phyloP scores from a whole-genome alignment of 495 filamentous ascomycete species.

The Aspergillus steynii region DNA sequence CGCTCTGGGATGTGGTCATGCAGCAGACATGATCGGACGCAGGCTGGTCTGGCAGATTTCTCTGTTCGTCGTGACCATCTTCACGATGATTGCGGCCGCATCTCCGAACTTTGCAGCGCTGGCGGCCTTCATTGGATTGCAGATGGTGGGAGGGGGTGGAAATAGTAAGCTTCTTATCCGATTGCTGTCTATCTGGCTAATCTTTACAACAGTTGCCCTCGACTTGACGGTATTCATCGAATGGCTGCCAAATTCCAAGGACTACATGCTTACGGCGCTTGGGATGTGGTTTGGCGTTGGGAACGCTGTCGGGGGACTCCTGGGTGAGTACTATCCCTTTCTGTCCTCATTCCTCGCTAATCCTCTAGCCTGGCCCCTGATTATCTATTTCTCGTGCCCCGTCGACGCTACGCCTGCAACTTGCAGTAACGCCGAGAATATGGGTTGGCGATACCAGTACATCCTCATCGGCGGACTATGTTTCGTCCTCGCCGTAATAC shows the following conservation, averaged over 20 bases:
- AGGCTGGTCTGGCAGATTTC: slow-evolving; percentile 9
- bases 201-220: slow-evolving; percentile 6
- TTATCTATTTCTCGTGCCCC: slow-evolving; percentile 12
- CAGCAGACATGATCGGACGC: slow-evolving; percentile 11
- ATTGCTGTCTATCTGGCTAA: neutral
- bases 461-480: slow-evolving; percentile 13
- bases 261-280: slow-evolving; percentile 8
- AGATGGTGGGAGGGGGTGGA: slow-evolving; percentile 4
- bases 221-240: slow-evolving; percentile 11
- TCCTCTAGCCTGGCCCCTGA: slow-evolving; percentile 11
- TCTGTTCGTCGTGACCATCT: slow-evolving; percentile 8
- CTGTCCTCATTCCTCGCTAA: neutral
- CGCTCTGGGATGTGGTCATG: slow-evolving; percentile 1
- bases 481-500: slow-evolving; percentile 5
- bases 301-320: slow-evolving; percentile 6
- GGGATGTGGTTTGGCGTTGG: slow-evolving; percentile 6
- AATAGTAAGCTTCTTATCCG: slow-evolving; percentile 8
- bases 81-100: slow-evolving; percentile 6
- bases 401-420: slow-evolving; percentile 1
- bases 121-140: slow-evolving; percentile 4
- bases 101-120: slow-evolving; percentile 7
- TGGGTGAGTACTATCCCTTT: slow-evolving; percentile 1
- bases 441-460: slow-evolving; percentile 15
- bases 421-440: slow-evolving; percentile 8
- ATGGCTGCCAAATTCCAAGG: neutral